Percentiles rank a stretch among this genome's conserved stretches.
Conservation (phyloP, 768 basidiomycete species). For the Macrolepiota dolichaula region DNA sequence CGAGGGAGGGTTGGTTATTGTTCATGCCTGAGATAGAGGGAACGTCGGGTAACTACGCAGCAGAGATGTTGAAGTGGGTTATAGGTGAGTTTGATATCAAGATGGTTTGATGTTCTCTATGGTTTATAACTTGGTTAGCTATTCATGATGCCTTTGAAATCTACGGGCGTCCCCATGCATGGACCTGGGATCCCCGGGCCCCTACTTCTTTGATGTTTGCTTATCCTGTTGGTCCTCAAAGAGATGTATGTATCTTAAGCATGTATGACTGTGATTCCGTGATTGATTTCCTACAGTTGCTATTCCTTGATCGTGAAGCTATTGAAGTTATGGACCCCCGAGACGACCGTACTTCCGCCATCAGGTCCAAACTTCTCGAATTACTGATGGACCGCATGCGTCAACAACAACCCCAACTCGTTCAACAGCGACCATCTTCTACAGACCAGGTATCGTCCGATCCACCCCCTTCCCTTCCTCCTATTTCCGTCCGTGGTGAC, state of each 20-base stretch:
- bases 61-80: conserved; percentile 90
- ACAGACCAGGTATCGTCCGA: conserved; percentile 17
- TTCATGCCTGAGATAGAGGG: conserved; percentile 86
- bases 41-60: conserved; percentile 51
- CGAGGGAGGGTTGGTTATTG: conserved; percentile 80
- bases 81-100: conserved; percentile 54
- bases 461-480: conserved; percentile 32
- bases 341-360: conserved; percentile 70
- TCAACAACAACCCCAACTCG: conserved; percentile 26
- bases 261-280: neutral
- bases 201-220: conserved; percentile 86
- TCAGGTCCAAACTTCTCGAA: conserved; percentile 59
- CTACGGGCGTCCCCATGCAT: conserved; percentile 83
- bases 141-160: conserved; percentile 85
- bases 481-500: conserved; percentile 25
- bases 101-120: neutral
- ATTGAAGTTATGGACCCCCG: conserved; percentile 77
- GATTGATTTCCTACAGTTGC: conserved; percentile 44
- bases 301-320: conserved; percentile 85
- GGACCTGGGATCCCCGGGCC: conserved; percentile 89
- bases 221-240: conserved; percentile 82
- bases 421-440: conserved; percentile 17
- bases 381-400: conserved; percentile 67
- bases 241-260: conserved; percentile 58
- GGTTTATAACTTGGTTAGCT: conserved; percentile 35